Evolutionary conservation across 2,329 filamentous ascomycete genomes (phyloP).

Genomic region (Phialocephala sp.): DNA sequence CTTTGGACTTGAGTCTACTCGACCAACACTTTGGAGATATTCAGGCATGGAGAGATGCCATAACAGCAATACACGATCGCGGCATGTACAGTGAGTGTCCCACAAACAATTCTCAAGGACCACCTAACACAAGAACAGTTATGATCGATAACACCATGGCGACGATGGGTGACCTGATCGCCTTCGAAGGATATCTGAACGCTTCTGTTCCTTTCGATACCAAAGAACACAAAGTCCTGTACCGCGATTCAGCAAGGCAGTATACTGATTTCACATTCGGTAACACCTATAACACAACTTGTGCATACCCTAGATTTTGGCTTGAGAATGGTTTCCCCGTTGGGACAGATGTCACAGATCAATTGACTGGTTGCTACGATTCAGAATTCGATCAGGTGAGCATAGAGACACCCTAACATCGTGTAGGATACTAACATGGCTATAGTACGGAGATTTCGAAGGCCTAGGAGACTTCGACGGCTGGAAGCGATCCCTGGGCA

Average conservation of each 20-base stretch:
- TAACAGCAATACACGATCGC: constrained; percentile 5
- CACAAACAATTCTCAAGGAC: background rate
- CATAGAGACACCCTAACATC: too few relatives aligned
- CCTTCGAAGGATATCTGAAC: constrained; percentile 5
- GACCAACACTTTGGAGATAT: constrained; percentile 4
- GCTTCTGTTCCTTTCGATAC: background rate
- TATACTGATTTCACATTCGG: background rate
- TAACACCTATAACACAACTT: background rate
- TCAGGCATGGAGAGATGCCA: constrained; percentile 2
- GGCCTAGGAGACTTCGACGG: background rate
- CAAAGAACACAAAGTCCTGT: background rate
- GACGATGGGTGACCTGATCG: constrained; percentile 1
- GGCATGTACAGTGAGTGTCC: constrained; percentile 6
- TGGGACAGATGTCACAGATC: background rate
- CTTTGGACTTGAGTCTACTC: constrained; percentile 1
- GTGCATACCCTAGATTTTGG: constrained; percentile 2
- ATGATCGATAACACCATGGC: background rate
- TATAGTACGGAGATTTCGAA: background rate
- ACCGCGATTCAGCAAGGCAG: background rate
- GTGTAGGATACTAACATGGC: background rate
- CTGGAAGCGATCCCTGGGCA: background rate
- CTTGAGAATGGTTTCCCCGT: background rate
- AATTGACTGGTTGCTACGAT: constrained; percentile 1
- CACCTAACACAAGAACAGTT: background rate
- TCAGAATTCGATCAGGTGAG: constrained; percentile 6